Percentiles rank a stretch among this genome's conserved stretches.
Evolutionary conservation across 2,329 filamentous ascomycete species (phyloP).

Genomic region (Fusarium algeriense): DNA sequence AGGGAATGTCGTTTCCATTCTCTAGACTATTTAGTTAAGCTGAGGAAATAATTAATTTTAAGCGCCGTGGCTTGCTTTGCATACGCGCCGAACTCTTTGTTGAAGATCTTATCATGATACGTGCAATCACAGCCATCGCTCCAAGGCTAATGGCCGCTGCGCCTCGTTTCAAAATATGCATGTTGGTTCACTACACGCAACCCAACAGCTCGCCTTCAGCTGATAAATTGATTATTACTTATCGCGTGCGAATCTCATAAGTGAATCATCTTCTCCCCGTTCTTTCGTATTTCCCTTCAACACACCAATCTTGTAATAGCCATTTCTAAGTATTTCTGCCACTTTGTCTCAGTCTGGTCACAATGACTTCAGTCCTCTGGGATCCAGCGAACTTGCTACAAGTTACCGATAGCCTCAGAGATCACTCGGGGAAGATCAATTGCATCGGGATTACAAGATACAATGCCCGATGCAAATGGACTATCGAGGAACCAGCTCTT

Average conservation of each 20-base stretch:
- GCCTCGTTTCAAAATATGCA: background rate
- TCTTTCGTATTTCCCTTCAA: background rate
- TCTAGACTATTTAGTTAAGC: too few species aligned
- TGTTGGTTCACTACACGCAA: background rate
- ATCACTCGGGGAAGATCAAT: background rate
- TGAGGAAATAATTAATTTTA: too few species aligned
- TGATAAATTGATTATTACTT: background rate
- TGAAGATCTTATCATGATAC: too few species aligned
- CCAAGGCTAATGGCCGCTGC: background rate
- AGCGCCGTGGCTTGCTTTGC: too few species aligned
- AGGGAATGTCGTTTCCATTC: too few species aligned
- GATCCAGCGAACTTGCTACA: constrained; percentile 10
- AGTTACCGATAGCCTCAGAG: background rate
- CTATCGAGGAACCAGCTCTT: background rate
- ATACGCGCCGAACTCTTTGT: too few species aligned
- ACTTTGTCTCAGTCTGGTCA: too few species aligned
- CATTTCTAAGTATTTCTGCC: background rate
- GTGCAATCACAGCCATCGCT: too few species aligned
- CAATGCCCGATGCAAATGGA: background rate
- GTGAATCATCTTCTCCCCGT: too few species aligned
- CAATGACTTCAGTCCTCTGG: constrained; percentile 2
- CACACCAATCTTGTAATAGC: too few species aligned
- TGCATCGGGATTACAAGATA: constrained; percentile 2
- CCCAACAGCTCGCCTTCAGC: background rate
- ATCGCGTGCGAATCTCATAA: too few species aligned